A percentile compares a stretch with the other conserved stretches of the same genome.
phyloP scores from a whole-genome alignment of 441 rosid species.

The Arabidopsis lyrata region DNA sequence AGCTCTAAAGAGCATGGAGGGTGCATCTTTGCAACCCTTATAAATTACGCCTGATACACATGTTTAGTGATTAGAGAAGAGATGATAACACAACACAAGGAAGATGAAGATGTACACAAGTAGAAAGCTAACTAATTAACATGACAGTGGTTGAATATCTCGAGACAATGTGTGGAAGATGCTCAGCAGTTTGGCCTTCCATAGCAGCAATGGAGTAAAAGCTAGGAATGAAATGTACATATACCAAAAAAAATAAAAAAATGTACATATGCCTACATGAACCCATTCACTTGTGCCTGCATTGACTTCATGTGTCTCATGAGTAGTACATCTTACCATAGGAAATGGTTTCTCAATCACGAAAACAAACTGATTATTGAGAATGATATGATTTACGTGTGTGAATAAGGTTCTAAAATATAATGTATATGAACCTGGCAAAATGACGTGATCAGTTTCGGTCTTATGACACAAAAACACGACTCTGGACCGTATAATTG shows the following conservation, averaged over 20 bases:
- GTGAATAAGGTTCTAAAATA: too few relatives aligned
- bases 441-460: too few relatives aligned
- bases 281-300: constrained; percentile 73
- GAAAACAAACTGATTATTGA: too few relatives aligned
- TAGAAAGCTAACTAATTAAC: constrained; percentile 49
- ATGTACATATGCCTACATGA: constrained; percentile 54
- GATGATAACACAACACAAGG: constrained; percentile 7
- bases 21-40: constrained; percentile 98
- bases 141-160: constrained; percentile 77
- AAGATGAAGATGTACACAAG: constrained; percentile 8
- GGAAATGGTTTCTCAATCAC: too few relatives aligned
- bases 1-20: constrained; percentile 78
- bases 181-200: constrained; percentile 97
- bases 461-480: too few relatives aligned
- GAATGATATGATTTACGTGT: too few relatives aligned
- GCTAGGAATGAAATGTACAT: constrained; percentile 83
- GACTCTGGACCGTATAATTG: too few relatives aligned
- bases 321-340: constrained; percentile 40
- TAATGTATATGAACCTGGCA: too few relatives aligned
- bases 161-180: constrained; percentile 72
- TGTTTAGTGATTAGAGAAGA: constrained; percentile 22
- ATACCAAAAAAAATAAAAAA: not conserved
- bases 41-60: constrained; percentile 94
- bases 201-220: constrained; percentile 92
- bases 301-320: constrained; percentile 74